These are phyloP conservation scores for Chrysanthemum lavandulifolium DNA, from an alignment of 129 eudicot species.

Conservation along the genomic window DNA sequence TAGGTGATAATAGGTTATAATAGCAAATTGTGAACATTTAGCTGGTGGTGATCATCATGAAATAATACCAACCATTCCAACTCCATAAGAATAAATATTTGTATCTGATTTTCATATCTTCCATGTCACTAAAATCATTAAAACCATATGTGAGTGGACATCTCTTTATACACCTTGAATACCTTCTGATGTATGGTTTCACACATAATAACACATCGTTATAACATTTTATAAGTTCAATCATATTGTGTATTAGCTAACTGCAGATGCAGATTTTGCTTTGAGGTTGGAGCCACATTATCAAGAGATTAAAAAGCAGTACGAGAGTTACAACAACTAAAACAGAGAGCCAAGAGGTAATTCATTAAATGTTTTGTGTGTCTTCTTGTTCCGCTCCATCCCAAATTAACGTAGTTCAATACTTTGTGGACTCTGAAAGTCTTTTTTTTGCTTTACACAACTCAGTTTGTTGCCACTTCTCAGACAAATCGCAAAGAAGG, in stretches of 20 bases:
- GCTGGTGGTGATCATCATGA: constrained; percentile 3
- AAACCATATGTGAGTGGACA: not conserved
- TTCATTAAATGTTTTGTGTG: too few species aligned
- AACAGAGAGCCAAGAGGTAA: too few species aligned
- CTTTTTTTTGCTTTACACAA: not conserved
- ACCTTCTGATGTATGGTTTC: not conserved
- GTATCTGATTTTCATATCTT: constrained; percentile 14
- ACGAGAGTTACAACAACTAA: not conserved
- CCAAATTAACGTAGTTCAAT: too few species aligned
- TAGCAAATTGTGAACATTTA: constrained; percentile 4
- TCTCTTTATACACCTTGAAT: not conserved
- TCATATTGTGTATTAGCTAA: constrained; percentile 14
- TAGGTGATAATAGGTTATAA: too few species aligned
- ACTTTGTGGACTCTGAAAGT: not conserved
- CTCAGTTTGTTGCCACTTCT: not conserved
- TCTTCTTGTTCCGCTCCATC: too few species aligned
- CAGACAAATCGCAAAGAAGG: constrained; percentile 51
- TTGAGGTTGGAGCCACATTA: constrained; percentile 89
- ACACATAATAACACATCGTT: not conserved
- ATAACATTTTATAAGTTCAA: not conserved
- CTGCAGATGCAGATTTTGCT: constrained; percentile 87
- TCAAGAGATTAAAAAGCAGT: constrained; percentile 87
- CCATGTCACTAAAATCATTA: not conserved
- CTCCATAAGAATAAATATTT: not conserved
- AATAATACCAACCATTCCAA: constrained; percentile 6